Conservation (phyloP, 352 stramenopile species). For the Blastocystis sp. region DNA sequence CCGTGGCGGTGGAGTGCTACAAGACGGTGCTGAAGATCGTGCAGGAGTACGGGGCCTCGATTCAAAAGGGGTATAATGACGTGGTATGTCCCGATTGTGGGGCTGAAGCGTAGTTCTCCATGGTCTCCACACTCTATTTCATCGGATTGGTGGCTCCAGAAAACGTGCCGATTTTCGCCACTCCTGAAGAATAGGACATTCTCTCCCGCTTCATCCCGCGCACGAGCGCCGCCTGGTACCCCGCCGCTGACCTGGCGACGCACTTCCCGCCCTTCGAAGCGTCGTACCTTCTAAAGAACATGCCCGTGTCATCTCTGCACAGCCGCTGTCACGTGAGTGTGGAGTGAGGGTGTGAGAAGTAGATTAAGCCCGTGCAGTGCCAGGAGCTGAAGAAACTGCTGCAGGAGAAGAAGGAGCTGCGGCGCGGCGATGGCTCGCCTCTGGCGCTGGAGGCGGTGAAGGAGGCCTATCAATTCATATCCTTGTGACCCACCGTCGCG, state of each 20-base stretch:
- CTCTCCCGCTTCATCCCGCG: constrained; percentile 18
- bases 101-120: background rate
- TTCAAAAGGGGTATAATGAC: constrained; percentile 66
- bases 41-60: background rate
- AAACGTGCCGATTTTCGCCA: background rate
- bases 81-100: constrained; percentile 2
- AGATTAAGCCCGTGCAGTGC: constrained; percentile 19
- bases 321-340: constrained; percentile 22
- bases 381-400: background rate
- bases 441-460: background rate
- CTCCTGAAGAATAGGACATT: constrained; percentile 2
- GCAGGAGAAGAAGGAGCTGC: background rate
- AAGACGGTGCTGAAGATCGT: constrained; percentile 17
- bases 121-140: background rate
- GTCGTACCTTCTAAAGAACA: background rate
- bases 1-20: background rate
- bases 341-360: background rate
- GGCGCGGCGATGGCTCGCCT: background rate
- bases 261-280: background rate
- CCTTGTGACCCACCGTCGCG: background rate
- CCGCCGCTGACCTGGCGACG: background rate
- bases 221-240: background rate
- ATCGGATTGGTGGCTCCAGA: constrained; percentile 8
- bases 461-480: constrained; percentile 22
- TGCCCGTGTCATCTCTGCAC: background rate